These are phyloP conservation scores for Yarrowia keelungensis DNA, from an alignment of 805 yeast genomes.

Conservation along the genomic window DNA sequence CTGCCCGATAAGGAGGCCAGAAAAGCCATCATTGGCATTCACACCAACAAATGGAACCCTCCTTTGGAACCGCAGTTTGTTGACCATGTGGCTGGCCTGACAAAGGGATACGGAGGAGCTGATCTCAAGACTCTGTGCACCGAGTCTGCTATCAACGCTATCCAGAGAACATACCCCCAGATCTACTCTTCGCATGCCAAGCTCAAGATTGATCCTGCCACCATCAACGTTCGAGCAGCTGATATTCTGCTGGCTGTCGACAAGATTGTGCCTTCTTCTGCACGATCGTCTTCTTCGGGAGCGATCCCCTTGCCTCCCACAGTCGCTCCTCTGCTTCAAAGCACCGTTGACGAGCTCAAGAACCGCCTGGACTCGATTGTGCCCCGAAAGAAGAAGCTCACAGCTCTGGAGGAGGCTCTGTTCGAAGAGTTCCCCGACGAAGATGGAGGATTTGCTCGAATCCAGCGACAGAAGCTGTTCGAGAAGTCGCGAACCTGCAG, in stretches of 20 bases:
- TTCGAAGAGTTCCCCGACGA: conserved; percentile 65
- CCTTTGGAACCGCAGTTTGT: conserved; percentile 66
- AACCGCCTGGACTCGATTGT: conserved; percentile 61
- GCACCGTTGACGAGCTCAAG: conserved; percentile 55
- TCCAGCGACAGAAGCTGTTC: conserved; percentile 60
- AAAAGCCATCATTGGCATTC: conserved; percentile 78
- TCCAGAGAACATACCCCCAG: conserved; percentile 92
- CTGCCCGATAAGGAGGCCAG: conserved; percentile 85
- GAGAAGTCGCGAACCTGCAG: conserved; percentile 72
- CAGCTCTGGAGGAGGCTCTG: conserved; percentile 72
- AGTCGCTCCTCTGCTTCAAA: conserved; percentile 65
- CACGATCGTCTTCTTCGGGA: conserved; percentile 76
- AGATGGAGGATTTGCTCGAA: conserved; percentile 73
- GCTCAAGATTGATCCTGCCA: conserved; percentile 70
- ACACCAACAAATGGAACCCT: conserved; percentile 89
- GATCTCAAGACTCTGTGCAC: conserved; percentile 93
- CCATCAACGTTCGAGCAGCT: conserved; percentile 74
- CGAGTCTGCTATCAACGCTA: conserved; percentile 91
- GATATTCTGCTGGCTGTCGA: conserved; percentile 88
- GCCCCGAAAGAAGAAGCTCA: conserved; percentile 62
- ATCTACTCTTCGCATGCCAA: conserved; percentile 80
- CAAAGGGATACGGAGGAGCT: conserved; percentile 98
- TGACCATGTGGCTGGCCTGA: conserved; percentile 71
- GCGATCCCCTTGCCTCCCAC: conserved; percentile 82
- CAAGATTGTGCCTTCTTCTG: conserved; percentile 89